These are phyloP conservation scores for Candida tunisiensis DNA, from an alignment of 1,139 yeast genomes.

Conservation along the genomic window DNA sequence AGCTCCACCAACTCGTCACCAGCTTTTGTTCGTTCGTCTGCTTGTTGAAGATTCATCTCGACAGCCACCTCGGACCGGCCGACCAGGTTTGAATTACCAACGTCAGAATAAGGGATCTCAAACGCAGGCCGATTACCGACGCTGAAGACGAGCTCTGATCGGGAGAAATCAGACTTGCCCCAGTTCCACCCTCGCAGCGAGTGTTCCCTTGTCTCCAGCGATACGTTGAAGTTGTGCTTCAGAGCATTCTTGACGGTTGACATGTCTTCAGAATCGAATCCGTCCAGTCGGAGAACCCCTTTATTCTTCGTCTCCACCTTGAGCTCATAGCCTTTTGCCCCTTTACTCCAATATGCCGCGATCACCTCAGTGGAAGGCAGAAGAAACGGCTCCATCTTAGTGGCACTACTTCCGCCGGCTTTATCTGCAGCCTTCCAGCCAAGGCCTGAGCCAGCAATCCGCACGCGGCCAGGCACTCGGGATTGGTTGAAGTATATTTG, in stretches of 20 bases:
- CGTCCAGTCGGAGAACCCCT: conserved; percentile 81
- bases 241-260: conserved; percentile 68
- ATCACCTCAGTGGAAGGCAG: conserved; percentile 74
- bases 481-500: conserved; percentile 81
- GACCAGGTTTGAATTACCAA: conserved; percentile 78
- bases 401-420: conserved; percentile 33
- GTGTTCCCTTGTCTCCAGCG: conserved; percentile 74
- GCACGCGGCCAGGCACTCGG: conserved; percentile 69
- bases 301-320: conserved; percentile 77
- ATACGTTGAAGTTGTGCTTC: conserved; percentile 55
- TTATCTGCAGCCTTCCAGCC: conserved; percentile 78
- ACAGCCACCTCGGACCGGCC: conserved; percentile 89
- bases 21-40: conserved; percentile 35
- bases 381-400: conserved; percentile 48
- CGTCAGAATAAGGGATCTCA: conserved; percentile 71
- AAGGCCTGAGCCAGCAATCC: conserved; percentile 86
- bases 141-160: conserved; percentile 77
- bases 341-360: conserved; percentile 81
- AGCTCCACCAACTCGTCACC: conserved; percentile 95
- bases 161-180: conserved; percentile 88
- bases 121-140: conserved; percentile 82
- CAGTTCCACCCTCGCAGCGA: conserved; percentile 98
- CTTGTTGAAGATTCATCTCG: conserved; percentile 54
- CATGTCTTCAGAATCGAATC: conserved; percentile 74
- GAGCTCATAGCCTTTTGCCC: conserved; percentile 80